Conservation (phyloP, 169 alveolate genomes). For the Plasmodium vivax region DNA sequence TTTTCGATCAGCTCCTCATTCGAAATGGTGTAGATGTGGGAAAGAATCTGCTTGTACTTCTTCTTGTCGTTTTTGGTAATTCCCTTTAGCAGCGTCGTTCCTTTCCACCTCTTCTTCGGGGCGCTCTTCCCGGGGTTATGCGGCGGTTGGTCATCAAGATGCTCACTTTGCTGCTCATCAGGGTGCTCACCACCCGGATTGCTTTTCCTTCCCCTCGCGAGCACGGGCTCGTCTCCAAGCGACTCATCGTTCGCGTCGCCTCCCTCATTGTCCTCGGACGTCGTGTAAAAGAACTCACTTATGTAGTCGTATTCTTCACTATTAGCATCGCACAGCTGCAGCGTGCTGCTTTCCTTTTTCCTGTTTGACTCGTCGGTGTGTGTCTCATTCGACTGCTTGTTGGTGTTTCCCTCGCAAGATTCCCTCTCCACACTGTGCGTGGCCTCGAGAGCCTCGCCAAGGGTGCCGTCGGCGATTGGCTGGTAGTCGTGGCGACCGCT, state of each 20-base stretch:
- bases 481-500: background rate
- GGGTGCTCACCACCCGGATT: background rate
- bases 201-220: background rate
- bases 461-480: background rate
- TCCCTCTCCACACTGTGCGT: background rate
- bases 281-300: slow-evolving; percentile 42
- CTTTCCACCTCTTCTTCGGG: slow-evolving; percentile 8
- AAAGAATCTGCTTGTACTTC: slow-evolving; percentile 40
- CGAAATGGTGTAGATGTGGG: slow-evolving; percentile 47
- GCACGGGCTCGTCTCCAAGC: background rate
- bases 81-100: slow-evolving; percentile 49
- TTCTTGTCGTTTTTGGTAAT: slow-evolving; percentile 62
- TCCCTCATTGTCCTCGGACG: slow-evolving; percentile 44
- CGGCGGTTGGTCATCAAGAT: no score
- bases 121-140: background rate
- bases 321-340: background rate
- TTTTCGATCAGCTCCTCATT: slow-evolving; percentile 38
- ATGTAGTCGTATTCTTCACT: slow-evolving; percentile 51
- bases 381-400: background rate
- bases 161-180: background rate
- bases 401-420: background rate
- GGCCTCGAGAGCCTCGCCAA: background rate
- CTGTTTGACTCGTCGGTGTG: background rate
- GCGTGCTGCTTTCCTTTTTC: background rate
- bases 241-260: background rate